phyloP scores from a whole-genome alignment of 352 stramenopile genomes.

The Phytophthora melonis region DNA sequence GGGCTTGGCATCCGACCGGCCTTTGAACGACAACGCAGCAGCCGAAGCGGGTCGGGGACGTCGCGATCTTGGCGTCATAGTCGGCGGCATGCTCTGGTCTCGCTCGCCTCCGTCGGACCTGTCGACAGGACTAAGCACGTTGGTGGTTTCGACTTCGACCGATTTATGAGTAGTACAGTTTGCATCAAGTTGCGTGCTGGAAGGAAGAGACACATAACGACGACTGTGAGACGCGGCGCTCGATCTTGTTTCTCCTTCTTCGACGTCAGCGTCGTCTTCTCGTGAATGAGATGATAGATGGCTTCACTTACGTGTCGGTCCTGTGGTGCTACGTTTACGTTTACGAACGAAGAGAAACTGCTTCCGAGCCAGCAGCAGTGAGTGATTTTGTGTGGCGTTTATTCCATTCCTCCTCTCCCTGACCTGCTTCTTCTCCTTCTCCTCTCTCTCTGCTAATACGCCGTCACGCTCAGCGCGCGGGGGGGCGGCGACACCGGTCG shows the following conservation, averaged over 20 bases:
- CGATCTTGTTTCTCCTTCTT: not conserved
- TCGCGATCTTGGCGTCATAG: not conserved
- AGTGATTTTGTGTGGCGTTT: constrained; percentile 33
- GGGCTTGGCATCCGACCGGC: not conserved
- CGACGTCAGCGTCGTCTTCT: constrained; percentile 5
- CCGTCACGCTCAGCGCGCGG: constrained; percentile 12
- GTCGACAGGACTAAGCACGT: not conserved
- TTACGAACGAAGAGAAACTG: not conserved
- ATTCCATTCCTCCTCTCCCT: constrained; percentile 31
- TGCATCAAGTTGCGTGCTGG: too few relatives aligned
- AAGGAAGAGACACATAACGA: not conserved
- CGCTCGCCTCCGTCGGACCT: not conserved
- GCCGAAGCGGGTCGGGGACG: constrained; percentile 22
- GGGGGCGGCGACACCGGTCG: constrained; percentile 19
- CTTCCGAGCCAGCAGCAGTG: constrained; percentile 11
- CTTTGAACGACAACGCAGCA: constrained; percentile 11
- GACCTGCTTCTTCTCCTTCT: constrained; percentile 15
- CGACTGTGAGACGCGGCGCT: not conserved
- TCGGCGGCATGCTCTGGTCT: not conserved
- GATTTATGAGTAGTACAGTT: not conserved
- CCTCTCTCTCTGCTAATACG: constrained; percentile 37
- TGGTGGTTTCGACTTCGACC: not conserved
- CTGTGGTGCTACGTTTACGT: constrained; percentile 8
- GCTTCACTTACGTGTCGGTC: constrained; percentile 30
- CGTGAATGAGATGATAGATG: constrained; percentile 22